Percentiles rank a stretch among this genome's conserved stretches.
Conservation (phyloP, 1,284 basidiomycete genomes). For the Peniophora sp. region DNA sequence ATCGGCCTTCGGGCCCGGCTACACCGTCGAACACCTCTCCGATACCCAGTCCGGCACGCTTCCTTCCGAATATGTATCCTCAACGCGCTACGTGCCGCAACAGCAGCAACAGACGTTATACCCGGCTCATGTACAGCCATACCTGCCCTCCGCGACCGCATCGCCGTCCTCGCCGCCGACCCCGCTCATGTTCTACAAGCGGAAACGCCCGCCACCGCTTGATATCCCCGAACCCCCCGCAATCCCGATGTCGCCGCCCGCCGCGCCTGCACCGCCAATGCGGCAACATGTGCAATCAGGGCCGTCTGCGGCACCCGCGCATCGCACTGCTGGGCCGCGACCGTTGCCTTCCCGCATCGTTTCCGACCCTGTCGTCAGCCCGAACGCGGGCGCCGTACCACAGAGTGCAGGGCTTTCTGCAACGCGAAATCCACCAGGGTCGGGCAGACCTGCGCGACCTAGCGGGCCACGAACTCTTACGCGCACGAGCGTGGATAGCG, state of each 20-base stretch:
- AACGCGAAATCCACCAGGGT: too few species aligned
- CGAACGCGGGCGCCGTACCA: too few species aligned
- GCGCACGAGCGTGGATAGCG: too few species aligned
- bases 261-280: background rate
- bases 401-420: too few species aligned
- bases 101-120: background rate
- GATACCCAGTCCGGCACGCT: background rate
- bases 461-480: too few species aligned
- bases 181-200: background rate
- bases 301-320: background rate
- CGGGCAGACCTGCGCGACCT: too few species aligned
- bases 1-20: background rate
- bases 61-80: background rate
- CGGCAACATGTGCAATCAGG: background rate
- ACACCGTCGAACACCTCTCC: background rate
- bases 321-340: background rate
- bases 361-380: too few species aligned
- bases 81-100: background rate
- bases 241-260: background rate
- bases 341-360: too few species aligned
- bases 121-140: background rate
- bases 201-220: background rate
- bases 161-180: background rate
- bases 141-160: background rate
- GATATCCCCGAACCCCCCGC: background rate